Evolutionary conservation across 257 asterid genomes (phyloP), one percentile per base, ranked within the genome.

Genomic region (Nicotiana paniculata): DNA sequence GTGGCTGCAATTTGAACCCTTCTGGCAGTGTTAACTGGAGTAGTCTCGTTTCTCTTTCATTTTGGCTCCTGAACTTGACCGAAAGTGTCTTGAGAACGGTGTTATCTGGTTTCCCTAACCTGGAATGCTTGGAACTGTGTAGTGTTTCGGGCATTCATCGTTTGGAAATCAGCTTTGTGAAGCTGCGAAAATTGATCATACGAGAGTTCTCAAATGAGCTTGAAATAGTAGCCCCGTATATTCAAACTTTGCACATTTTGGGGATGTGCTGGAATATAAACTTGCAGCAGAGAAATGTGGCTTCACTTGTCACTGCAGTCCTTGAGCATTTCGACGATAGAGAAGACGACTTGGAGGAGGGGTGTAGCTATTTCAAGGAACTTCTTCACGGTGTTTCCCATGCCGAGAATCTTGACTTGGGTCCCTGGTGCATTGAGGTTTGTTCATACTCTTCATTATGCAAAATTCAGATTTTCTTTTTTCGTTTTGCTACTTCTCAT

Each of bases 181-280:
- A 3, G 24, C 24, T 21, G 24, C 24, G 24, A 33, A 33, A 33
- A 33, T 3, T 33, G 35, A 33, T 33, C 35, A 33, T 33, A 28
- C 1, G 30, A 1, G 30, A 28, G 24, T 21, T 21, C 24, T 21
- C 24, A 21, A 21, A 21, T 21, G 24, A 28, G 30, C 30, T 55
- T 0, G 9, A 55, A 55, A 55, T 55, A 55, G 5, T 55, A 4
- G 61, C 24, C 18, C 21, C 24, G 0, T 15, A 15, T 16, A 1
- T 55, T 15, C 61, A 16, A 5, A 1, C 0, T 55, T 55, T 55
- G 61, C 6, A 55, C 1, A 1, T 55, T 55, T 15, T 2, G 61
- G 2, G 24, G 24, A 0, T 1, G 0, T 55, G 24, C 8, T 0
- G 0, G 1, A 2, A 4, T 4, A 55, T 55, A 16, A 2, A 6